Percentiles rank a stretch among this genome's conserved stretches.
phyloP scores from a whole-genome alignment of 129 eudicot genomes.

The Lonicera japonica region DNA sequence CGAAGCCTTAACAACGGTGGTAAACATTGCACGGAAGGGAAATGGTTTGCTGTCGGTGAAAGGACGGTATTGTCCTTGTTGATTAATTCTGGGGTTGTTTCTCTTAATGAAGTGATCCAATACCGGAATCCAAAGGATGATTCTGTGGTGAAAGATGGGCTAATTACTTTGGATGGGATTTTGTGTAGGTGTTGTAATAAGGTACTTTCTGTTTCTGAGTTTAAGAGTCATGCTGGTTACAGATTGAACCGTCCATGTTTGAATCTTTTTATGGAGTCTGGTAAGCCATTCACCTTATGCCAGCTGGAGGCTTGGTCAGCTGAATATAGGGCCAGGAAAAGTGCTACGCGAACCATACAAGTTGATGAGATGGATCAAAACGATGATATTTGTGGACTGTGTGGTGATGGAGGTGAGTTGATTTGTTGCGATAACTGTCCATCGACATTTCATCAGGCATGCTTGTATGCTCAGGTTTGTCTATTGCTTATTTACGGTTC shows the following conservation, averaged over 20 bases:
- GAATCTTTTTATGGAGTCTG: constrained; percentile 81
- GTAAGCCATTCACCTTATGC: constrained; percentile 75
- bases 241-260: constrained; percentile 44
- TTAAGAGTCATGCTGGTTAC: constrained; percentile 77
- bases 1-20: constrained; percentile 49
- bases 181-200: constrained; percentile 66
- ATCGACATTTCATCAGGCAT: constrained; percentile 83
- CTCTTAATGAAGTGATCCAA: constrained; percentile 63
- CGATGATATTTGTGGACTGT: constrained; percentile 92
- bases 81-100: constrained; percentile 56
- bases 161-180: constrained; percentile 62
- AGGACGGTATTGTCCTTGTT: constrained; percentile 80
- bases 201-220: constrained; percentile 61
- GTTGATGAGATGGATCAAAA: constrained; percentile 47
- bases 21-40: constrained; percentile 39
- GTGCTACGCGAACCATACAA: constrained; percentile 31
- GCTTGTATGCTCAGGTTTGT: constrained; percentile 77
- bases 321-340: constrained; percentile 75
- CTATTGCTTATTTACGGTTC: not conserved
- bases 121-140: constrained; percentile 59
- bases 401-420: constrained; percentile 96
- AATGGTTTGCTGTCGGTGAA: constrained; percentile 41
- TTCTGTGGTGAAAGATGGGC: constrained; percentile 68
- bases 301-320: constrained; percentile 97
- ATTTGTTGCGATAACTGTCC: constrained; percentile 95